Percentiles rank a stretch among this genome's conserved stretches.
phyloP scores from a whole-genome alignment of 768 basidiomycete genomes.

The Termitomyces sp. region DNA sequence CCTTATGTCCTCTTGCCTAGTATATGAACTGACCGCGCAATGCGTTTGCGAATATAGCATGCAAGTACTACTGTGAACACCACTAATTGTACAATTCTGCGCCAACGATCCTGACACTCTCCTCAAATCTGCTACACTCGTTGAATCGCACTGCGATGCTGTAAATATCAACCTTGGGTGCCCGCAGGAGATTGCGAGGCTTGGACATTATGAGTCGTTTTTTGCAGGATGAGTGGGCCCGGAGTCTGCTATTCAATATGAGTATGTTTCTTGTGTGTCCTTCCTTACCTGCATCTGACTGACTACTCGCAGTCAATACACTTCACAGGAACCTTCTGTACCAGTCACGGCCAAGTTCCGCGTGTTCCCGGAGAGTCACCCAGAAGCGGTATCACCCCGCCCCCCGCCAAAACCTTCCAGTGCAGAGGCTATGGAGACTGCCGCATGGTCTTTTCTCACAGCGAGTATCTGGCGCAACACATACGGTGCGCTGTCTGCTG shows the following conservation, averaged over 20 bases:
- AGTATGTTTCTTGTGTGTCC: slow-evolving; percentile 42
- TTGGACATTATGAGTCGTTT: slow-evolving; percentile 87
- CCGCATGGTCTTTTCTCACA: slow-evolving; percentile 93
- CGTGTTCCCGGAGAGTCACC: slow-evolving; percentile 67
- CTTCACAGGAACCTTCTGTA: slow-evolving; percentile 82
- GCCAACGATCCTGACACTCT: slow-evolving; percentile 83
- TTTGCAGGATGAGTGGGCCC: slow-evolving; percentile 96
- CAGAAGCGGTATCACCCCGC: slow-evolving; percentile 71
- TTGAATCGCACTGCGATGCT: slow-evolving; percentile 84
- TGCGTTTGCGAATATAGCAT: slow-evolving; percentile 45
- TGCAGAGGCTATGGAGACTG: slow-evolving; percentile 95
- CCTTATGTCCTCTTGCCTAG: neutral
- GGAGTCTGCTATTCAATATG: slow-evolving; percentile 73
- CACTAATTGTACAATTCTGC: slow-evolving; percentile 91
- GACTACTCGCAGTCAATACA: slow-evolving; percentile 60
- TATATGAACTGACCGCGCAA: neutral
- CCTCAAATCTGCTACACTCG: slow-evolving; percentile 69
- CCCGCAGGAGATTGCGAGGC: slow-evolving; percentile 91
- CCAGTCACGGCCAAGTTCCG: slow-evolving; percentile 98
- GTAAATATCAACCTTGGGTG: slow-evolving; percentile 94
- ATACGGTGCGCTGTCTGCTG: slow-evolving; percentile 68
- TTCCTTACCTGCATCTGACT: neutral
- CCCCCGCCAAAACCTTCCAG: slow-evolving; percentile 91
- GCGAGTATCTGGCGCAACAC: slow-evolving; percentile 94
- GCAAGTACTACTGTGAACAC: slow-evolving; percentile 61